Percentiles rank a stretch among this genome's conserved stretches.
These are phyloP conservation scores for Paramecium pentaurelia DNA, from an alignment of 73 alveolate genomes.

Conservation along the genomic window DNA sequence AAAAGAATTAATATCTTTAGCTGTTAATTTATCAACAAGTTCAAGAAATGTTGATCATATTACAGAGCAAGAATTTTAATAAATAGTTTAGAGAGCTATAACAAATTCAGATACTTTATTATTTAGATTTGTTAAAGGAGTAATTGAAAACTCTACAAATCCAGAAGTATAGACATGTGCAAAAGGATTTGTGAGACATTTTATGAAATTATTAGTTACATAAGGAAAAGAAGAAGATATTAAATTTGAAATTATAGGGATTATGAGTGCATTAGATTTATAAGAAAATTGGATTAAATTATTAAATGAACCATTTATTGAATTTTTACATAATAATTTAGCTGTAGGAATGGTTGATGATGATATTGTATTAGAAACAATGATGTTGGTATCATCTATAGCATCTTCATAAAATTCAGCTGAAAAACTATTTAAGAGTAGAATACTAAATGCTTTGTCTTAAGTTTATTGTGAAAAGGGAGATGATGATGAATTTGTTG, in stretches of 20 bases:
- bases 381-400: constrained; percentile 76
- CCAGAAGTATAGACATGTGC: constrained; percentile 63
- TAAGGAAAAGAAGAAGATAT: constrained; percentile 73
- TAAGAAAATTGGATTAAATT: constrained; percentile 76
- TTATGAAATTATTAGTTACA: constrained; percentile 54
- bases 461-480: constrained; percentile 76
- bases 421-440: constrained; percentile 62
- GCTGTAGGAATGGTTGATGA: constrained; percentile 82
- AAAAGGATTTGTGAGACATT: constrained; percentile 53
- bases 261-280: constrained; percentile 70
- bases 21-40: constrained; percentile 88
- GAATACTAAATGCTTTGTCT: constrained; percentile 68
- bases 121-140: constrained; percentile 88
- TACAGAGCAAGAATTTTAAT: constrained; percentile 90
- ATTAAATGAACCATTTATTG: constrained; percentile 69
- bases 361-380: constrained; percentile 80
- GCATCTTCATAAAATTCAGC: constrained; percentile 54
- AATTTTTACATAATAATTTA: constrained; percentile 76
- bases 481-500: constrained; percentile 92
- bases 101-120: constrained; percentile 86
- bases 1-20: constrained; percentile 91
- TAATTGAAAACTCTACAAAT: constrained; percentile 71
- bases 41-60: constrained; percentile 93
- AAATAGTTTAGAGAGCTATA: constrained; percentile 89
- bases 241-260: constrained; percentile 79